phyloP scores from a whole-genome alignment of 2,329 filamentous ascomycete genomes.

The Aspergillus sp. region DNA sequence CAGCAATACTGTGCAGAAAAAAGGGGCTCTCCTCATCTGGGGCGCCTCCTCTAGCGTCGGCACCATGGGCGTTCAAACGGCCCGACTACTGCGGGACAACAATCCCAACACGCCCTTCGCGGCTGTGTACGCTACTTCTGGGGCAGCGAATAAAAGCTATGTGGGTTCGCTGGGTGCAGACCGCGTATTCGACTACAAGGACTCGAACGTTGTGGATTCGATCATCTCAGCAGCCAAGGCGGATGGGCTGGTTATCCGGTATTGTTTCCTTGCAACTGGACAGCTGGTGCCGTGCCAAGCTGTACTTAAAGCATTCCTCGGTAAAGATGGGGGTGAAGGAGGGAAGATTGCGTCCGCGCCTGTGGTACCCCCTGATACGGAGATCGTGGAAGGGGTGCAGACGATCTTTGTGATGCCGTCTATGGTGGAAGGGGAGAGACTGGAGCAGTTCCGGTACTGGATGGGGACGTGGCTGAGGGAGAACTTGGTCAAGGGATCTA shows the following conservation, averaged over 20 bases:
- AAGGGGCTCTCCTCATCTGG: constrained; percentile 44
- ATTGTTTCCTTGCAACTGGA: constrained; percentile 46
- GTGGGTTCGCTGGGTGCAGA: constrained; percentile 32
- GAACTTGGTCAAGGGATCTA: constrained; percentile 30
- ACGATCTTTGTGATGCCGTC: constrained; percentile 42
- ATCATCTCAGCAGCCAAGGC: constrained; percentile 39
- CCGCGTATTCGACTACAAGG: constrained; percentile 45
- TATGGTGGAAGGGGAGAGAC: constrained; percentile 31
- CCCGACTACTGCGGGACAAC: constrained; percentile 36
- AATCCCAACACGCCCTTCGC: constrained; percentile 33
- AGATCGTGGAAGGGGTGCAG: constrained; percentile 35
- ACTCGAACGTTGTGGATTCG: constrained; percentile 20
- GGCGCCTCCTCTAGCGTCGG: constrained; percentile 48
- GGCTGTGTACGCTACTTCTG: constrained; percentile 46
- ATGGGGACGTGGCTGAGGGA: constrained; percentile 40
- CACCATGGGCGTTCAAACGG: constrained; percentile 46
- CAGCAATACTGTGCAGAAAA: constrained; percentile 13
- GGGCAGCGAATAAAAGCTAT: constrained; percentile 35
- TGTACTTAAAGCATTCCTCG: constrained; percentile 38
- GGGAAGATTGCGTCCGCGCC: constrained; percentile 43
- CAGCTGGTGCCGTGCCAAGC: constrained; percentile 36
- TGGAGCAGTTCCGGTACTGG: constrained; percentile 43
- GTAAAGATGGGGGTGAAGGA: neutral
- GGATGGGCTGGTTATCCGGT: constrained; percentile 39
- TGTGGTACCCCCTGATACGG: constrained; percentile 28